Evolutionary conservation across 495 filamentous ascomycete species (phyloP).

Genomic region (Penicillium ochrochloron): DNA sequence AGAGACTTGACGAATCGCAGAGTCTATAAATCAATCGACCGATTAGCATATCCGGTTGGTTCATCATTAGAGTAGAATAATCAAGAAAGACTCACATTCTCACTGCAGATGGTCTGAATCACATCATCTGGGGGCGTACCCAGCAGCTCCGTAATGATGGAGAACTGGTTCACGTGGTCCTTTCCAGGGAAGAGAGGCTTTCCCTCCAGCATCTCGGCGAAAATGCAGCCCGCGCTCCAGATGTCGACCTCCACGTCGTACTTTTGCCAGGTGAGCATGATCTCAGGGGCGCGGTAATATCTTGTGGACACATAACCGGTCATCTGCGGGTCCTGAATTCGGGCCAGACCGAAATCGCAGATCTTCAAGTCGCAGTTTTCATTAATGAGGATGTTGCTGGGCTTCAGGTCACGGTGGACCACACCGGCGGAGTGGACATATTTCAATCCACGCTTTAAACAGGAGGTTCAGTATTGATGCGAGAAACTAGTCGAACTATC

Average conservation of each 20-base stretch:
- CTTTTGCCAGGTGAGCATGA: conserved; percentile 99
- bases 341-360: conserved; percentile 96
- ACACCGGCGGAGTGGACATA: conserved; percentile 99
- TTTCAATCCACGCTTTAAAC: conserved; percentile 84
- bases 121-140: conserved; percentile 99
- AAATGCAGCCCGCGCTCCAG: conserved; percentile 99
- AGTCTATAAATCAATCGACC: conserved; percentile 62
- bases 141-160: conserved; percentile 96
- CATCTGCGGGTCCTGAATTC: conserved; percentile 99
- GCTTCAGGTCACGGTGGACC: conserved; percentile 96
- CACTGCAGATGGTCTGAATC: conserved; percentile 96
- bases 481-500: not conserved
- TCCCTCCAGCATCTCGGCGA: conserved; percentile 98
- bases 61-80: not conserved
- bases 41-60: conserved; percentile 4
- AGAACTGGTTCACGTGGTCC: conserved; percentile 99
- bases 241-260: conserved; percentile 99
- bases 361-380: conserved; percentile 99
- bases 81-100: conserved; percentile 71
- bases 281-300: conserved; percentile 98
- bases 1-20: conserved; percentile 96
- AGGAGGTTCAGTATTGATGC: conserved; percentile 33
- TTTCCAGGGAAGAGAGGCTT: conserved; percentile 99
- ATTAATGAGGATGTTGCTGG: conserved; percentile 98
- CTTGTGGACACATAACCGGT: conserved; percentile 98